These are phyloP conservation scores for Lippia alba DNA, from an alignment of 305 asterid genomes.

Conservation along the genomic window DNA sequence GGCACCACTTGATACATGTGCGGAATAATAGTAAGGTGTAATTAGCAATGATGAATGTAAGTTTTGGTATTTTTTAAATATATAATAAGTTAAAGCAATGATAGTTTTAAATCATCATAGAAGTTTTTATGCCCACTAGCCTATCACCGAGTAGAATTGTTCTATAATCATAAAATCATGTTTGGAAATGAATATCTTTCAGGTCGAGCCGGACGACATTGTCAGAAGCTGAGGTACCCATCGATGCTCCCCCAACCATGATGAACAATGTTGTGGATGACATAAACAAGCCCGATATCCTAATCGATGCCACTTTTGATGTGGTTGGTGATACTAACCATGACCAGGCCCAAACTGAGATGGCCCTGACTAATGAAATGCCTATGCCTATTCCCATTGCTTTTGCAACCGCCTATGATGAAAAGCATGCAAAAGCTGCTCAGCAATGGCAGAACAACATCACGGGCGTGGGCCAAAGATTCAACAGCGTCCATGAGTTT, in stretches of 20 bases:
- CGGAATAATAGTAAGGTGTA: no score
- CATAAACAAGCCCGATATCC: constrained; percentile 59
- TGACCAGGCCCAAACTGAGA: constrained; percentile 50
- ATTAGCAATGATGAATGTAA: no score
- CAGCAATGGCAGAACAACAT: constrained; percentile 89
- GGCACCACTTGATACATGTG: no score
- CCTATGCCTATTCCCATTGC: constrained; percentile 62
- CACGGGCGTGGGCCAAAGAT: constrained; percentile 96
- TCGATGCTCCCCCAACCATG: constrained; percentile 65
- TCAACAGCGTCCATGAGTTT: constrained; percentile 91
- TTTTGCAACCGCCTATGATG: constrained; percentile 54
- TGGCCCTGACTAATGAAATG: constrained; percentile 54
- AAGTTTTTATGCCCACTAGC: no score
- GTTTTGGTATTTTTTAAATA: no score
- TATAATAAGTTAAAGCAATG: no score
- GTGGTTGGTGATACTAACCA: constrained; percentile 74
- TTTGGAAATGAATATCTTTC: constrained; percentile 46
- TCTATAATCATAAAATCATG: constrained; percentile 38
- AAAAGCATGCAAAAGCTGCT: constrained; percentile 78
- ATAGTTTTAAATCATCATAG: no score
- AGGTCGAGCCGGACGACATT: constrained; percentile 95
- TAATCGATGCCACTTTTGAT: constrained; percentile 71
- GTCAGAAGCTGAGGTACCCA: constrained; percentile 68
- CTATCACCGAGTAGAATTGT: constrained; percentile 14
- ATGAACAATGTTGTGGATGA: constrained; percentile 66